Evolutionary conservation across 768 basidiomycete genomes (phyloP), one percentile per base, ranked within the genome.

Genomic region (Mycena amicta): DNA sequence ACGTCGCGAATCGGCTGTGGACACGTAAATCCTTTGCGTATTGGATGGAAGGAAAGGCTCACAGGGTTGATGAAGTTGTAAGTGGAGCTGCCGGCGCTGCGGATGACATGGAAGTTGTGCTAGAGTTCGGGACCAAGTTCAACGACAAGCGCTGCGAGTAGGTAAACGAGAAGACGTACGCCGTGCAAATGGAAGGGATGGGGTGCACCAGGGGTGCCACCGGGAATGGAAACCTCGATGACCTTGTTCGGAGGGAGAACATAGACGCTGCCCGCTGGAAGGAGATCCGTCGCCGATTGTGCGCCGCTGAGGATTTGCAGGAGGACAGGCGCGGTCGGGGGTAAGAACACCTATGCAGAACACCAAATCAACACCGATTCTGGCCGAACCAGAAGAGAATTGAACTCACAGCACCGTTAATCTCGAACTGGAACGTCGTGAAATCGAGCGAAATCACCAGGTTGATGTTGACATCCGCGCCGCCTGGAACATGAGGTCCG

Each of bases 291-390:
- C 12, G 79, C 75, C 31, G 62, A 54, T 28, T 65, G 67, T n/a
- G 72, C 71, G 22, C 80, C 80, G 47, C 73, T 77, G 39, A 80
- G 52, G 4, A 80, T 77, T 55, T 81, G 79, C 37, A 80, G 67
- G 2, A 81, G 67, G 2, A 78, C 79, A 2, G 79, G 80, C 1
- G 75, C 72, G 4, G 69, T 64, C 0, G 78, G 78, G 2, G 73
- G 66, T 11, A 43, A 28, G 55, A 67, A 75, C 3, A 61, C 51
- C 26, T 61, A 40, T 5, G n/a, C n/a, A n/a, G n/a, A n/a, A n/a
- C n/a, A n/a, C n/a, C n/a, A n/a, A n/a, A n/a, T n/a, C n/a, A n/a
- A n/a, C n/a, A n/a, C n/a, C n/a, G n/a, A n/a, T n/a, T n/a, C n/a
- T n/a, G n/a, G n/a, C n/a, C n/a, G n/a, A n/a, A n/a, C n/a, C n/a